A percentile compares a stretch with the other conserved stretches of the same genome.
These are phyloP conservation scores for Colletotrichum noveboracense DNA, from an alignment of 2,329 filamentous ascomycete species.

Conservation along the genomic window DNA sequence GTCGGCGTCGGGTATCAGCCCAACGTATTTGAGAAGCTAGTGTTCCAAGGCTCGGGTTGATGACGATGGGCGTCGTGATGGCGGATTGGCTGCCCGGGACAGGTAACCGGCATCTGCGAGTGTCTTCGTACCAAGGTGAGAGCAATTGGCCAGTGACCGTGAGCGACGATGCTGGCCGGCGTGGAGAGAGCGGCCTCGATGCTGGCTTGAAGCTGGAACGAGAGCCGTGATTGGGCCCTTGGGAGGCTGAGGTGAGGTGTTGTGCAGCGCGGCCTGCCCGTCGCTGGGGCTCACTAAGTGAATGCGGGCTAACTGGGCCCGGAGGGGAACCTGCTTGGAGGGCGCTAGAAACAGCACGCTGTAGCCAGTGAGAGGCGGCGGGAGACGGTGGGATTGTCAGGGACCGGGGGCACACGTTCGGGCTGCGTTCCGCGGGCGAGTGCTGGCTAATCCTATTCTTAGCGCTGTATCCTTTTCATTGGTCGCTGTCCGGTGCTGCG, in stretches of 20 bases:
- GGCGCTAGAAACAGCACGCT: slow-evolving; percentile 7
- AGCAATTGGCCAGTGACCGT: slow-evolving; percentile 8
- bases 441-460: slow-evolving; percentile 28
- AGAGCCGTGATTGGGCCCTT: slow-evolving; percentile 7
- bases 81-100: slow-evolving; percentile 9
- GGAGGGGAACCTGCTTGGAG: neutral
- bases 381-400: neutral
- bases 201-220: neutral
- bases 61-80: neutral
- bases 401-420: slow-evolving; percentile 14
- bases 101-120: slow-evolving; percentile 4
- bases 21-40: neutral
- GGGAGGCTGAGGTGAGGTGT: slow-evolving; percentile 16
- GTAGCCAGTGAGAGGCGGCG: slow-evolving; percentile 4
- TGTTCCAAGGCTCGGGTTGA: neutral
- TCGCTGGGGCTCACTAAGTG: neutral
- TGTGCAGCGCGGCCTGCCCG: slow-evolving; percentile 18
- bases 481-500: slow-evolving; percentile 18
- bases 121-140: neutral
- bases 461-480: slow-evolving; percentile 28
- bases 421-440: slow-evolving; percentile 9
- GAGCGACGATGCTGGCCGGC: neutral
- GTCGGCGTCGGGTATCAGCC: slow-evolving; percentile 4
- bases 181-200: neutral
- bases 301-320: neutral